These are phyloP conservation scores for Fusarium poae DNA, from an alignment of 2,329 filamentous ascomycete genomes.

Conservation along the genomic window DNA sequence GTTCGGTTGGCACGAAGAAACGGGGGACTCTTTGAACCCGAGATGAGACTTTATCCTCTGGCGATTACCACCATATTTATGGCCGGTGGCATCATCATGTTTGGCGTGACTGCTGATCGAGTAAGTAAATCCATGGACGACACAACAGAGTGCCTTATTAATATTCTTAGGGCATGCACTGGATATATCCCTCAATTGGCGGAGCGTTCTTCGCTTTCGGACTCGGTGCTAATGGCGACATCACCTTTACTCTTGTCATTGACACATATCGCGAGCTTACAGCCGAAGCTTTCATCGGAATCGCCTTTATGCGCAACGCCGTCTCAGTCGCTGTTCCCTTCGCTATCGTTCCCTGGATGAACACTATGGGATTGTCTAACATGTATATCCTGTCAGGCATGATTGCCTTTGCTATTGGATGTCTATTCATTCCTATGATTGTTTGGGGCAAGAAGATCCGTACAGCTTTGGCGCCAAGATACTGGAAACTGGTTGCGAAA, in stretches of 20 bases:
- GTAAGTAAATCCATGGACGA: conserved; percentile 40
- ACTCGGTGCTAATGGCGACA: conserved; percentile 55
- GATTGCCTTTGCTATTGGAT: conserved; percentile 44
- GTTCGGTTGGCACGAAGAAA: conserved; percentile 55
- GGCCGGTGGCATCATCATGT: conserved; percentile 56
- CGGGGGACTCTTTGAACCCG: conserved; percentile 58
- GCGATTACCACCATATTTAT: conserved; percentile 51
- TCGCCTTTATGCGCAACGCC: conserved; percentile 52
- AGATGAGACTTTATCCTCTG: conserved; percentile 57
- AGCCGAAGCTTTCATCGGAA: conserved; percentile 50
- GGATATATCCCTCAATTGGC: conserved; percentile 56
- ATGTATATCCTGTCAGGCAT: conserved; percentile 49
- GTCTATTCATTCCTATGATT: conserved; percentile 49
- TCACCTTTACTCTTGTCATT: conserved; percentile 53
- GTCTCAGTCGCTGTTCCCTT: conserved; percentile 50
- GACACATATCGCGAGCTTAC: conserved; percentile 53
- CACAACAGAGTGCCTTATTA: neutral
- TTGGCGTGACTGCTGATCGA: conserved; percentile 53
- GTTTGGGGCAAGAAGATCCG: conserved; percentile 53
- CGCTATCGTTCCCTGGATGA: conserved; percentile 50
- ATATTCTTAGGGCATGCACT: conserved; percentile 56
- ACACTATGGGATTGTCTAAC: conserved; percentile 48
- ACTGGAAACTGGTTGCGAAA: conserved; percentile 46
- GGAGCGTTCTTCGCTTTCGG: conserved; percentile 56
- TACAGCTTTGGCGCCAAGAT: conserved; percentile 29